phyloP scores from a whole-genome alignment of 495 filamentous ascomycete genomes.

The Cercophora newfieldiana region DNA sequence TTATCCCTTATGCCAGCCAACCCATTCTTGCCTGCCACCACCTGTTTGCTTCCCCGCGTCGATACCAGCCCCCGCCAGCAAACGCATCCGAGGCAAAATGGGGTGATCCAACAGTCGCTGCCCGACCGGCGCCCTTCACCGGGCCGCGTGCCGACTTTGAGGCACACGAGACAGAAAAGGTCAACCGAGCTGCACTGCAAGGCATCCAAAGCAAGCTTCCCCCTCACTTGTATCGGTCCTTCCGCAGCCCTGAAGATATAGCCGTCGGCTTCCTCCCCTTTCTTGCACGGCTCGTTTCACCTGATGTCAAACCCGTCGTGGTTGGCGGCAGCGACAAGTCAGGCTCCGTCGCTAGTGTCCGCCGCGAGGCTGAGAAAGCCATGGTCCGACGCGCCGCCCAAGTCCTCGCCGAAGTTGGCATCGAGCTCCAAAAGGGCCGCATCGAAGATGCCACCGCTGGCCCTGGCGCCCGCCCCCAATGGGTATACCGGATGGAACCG shows the following conservation, averaged over 20 bases:
- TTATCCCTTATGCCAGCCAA: conserved; percentile 79
- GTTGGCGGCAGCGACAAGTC: conserved; percentile 68
- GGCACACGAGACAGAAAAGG: conserved; percentile 74
- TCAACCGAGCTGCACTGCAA: conserved; percentile 56
- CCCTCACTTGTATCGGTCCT: conserved; percentile 66
- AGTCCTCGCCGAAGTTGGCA: conserved; percentile 74
- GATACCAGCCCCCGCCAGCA: conserved; percentile 34
- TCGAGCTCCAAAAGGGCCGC: conserved; percentile 78
- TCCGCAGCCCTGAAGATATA: conserved; percentile 72
- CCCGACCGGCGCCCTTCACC: conserved; percentile 68
- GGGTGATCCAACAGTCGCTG: conserved; percentile 48
- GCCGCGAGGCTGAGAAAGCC: conserved; percentile 77
- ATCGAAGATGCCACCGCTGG: conserved; percentile 59
- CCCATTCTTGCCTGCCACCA: conserved; percentile 87
- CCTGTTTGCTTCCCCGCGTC: conserved; percentile 72
- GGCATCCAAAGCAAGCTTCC: conserved; percentile 55
- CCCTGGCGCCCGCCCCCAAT: conserved; percentile 53
- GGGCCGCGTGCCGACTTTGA: conserved; percentile 77
- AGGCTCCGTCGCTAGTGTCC: conserved; percentile 74
- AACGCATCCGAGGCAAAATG: conserved; percentile 41
- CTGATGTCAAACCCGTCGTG: conserved; percentile 89
- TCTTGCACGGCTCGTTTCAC: conserved; percentile 77
- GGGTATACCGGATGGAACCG: conserved; percentile 95
- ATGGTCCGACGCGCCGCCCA: conserved; percentile 77
- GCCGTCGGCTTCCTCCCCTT: conserved; percentile 82